Conservation (phyloP, 2,329 filamentous ascomycete genomes). For the Colletotrichum lentis region DNA sequence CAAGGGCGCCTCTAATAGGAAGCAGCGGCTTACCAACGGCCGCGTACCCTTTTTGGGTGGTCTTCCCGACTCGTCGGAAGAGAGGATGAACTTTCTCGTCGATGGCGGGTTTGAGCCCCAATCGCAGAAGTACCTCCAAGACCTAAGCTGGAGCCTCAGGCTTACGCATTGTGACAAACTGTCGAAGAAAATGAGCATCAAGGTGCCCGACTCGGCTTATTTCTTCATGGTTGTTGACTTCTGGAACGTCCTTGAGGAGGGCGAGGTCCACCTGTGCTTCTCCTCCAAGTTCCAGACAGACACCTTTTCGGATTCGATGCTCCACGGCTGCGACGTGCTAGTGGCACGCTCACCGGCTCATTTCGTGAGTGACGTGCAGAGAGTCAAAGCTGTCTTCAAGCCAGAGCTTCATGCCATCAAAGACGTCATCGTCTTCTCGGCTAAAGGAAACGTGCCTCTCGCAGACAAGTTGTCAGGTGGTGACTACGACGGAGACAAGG, state of each 20-base stretch:
- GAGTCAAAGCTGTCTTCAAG: conserved; percentile 66
- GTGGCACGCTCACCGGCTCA: conserved; percentile 76
- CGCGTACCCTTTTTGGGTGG: conserved; percentile 57
- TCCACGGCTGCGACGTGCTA: conserved; percentile 68
- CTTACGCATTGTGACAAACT: conserved; percentile 62
- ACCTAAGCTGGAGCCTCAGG: conserved; percentile 57
- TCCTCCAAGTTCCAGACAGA: conserved; percentile 69
- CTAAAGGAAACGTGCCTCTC: conserved; percentile 66
- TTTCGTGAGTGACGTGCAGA: conserved; percentile 76
- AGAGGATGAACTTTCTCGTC: conserved; percentile 63
- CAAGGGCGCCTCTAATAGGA: conserved; percentile 48
- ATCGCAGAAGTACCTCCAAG: conserved; percentile 57
- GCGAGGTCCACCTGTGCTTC: conserved; percentile 74
- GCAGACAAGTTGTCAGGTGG: conserved; percentile 79
- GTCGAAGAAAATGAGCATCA: conserved; percentile 66
- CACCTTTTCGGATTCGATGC: conserved; percentile 60
- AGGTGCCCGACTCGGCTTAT: conserved; percentile 67
- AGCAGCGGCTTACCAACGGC: conserved; percentile 51
- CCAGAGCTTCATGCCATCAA: conserved; percentile 71
- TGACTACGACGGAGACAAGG: conserved; percentile 82
- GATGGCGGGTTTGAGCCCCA: conserved; percentile 67
- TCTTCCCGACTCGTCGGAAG: conserved; percentile 59
- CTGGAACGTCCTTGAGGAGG: conserved; percentile 64
- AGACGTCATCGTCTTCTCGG: conserved; percentile 82
- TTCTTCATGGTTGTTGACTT: conserved; percentile 76